phyloP scores from a whole-genome alignment of 345 rosid genomes.

The Salix suchowensis region DNA sequence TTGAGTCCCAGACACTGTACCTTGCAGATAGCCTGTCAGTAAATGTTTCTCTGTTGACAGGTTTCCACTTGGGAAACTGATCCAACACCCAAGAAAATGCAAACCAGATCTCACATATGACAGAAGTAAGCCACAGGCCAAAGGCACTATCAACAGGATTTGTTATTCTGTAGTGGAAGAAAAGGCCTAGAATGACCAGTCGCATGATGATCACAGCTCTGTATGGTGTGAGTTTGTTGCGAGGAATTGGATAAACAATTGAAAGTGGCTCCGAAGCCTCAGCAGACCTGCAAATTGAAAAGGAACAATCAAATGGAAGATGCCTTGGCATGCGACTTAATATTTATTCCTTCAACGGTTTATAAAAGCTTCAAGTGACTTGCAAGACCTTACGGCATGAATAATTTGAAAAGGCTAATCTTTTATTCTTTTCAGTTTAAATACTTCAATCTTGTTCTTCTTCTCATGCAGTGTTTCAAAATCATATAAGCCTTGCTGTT shows the following conservation, averaged over 20 bases:
- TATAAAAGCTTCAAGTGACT: neutral
- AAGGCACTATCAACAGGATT: conserved; percentile 91
- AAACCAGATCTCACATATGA: conserved; percentile 99
- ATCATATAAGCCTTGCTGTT: neutral
- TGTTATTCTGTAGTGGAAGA: conserved; percentile 87
- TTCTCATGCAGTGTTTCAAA: neutral
- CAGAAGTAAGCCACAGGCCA: conserved; percentile 84
- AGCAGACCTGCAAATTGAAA: conserved; percentile 41
- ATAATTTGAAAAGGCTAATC: neutral
- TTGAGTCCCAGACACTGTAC: conserved; percentile 27
- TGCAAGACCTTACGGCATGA: neutral
- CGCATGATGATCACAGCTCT: conserved; percentile 71
- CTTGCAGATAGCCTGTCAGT: conserved; percentile 76
- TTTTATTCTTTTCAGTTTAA: neutral
- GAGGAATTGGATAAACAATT: conserved; percentile 52
- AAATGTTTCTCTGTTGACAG: conserved; percentile 65
- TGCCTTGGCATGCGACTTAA: neutral
- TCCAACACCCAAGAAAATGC: conserved; percentile 97
- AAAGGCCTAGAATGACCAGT: conserved; percentile 73
- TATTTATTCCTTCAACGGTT: neutral
- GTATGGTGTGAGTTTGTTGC: conserved; percentile 68
- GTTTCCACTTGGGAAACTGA: conserved; percentile 99
- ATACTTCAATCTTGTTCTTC: neutral
- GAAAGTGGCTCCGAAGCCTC: conserved; percentile 74
- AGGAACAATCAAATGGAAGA: neutral